Evolutionary conservation across 345 rosid genomes (phyloP), one percentile per base, ranked within the genome.

Genomic region (Gossypium anomalum): DNA sequence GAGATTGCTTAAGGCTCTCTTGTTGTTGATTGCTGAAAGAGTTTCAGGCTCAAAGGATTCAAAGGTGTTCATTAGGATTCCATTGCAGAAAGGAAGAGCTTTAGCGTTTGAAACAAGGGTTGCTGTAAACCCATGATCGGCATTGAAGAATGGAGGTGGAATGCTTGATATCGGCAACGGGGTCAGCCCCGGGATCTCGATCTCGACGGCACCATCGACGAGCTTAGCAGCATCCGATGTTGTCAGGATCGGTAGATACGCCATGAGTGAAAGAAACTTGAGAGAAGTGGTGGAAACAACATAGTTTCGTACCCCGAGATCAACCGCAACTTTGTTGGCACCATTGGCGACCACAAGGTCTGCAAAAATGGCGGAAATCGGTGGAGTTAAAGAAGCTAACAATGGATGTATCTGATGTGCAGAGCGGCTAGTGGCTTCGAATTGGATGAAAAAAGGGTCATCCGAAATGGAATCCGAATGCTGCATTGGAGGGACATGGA

Each of bases 51-150:
- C 88, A 17, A 89, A 71, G 56, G 51, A 69, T 16, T 82, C 86
- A 41, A 80, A 83, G 5, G 83, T 78, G 79, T 87, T 84, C 9
- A 81, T 58, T 43, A 87, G 14, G 20, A 87, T 65, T 5, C 87
- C 90, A 12, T 73, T 23, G 20, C 66, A 70, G 3, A 73, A 67
- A 3, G 76, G 15, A 29, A 85, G 45, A 9, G 47, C 53, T 14
- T 62, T 60, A 1, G 58, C 59, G 51, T 74, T 74, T 62, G 48
- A 17, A 16, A 27, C 13, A 34, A 74, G 17, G 27, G 17, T 61
- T 51, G 27, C 47, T 0, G 74, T 76, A 7, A 86, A 81, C 5
- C 66, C 15, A 60, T 76, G 63, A 2, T 64, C 13, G 6, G 72
- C 76, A 27, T 73, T 44, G 1, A 77, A 44, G 20, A 86, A 70